Percentiles rank a stretch among this genome's conserved stretches.
Evolutionary conservation across 2,329 filamentous ascomycete species (phyloP).

Genomic region (Penicillium sp.): DNA sequence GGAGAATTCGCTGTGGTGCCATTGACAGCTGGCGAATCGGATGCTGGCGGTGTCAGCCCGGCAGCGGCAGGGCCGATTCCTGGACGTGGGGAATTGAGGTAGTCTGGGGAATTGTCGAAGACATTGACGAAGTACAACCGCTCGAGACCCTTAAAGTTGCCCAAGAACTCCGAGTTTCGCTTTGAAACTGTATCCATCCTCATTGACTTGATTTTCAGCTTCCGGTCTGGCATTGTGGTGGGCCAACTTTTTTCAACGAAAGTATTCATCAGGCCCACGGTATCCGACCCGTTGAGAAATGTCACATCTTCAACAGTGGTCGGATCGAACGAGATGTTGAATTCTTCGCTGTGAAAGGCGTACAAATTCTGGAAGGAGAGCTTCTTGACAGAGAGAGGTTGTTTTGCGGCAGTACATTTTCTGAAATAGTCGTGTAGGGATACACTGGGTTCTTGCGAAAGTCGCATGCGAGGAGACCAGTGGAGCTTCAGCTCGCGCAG

Average conservation of each 20-base stretch:
- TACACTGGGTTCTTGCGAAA: conserved; percentile 59
- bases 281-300: conserved; percentile 54
- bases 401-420: conserved; percentile 52
- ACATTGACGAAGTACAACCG: conserved; percentile 55
- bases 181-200: conserved; percentile 53
- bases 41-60: conserved; percentile 32
- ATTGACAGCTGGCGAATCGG: conserved; percentile 20
- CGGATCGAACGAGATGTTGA: conserved; percentile 49
- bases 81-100: conserved; percentile 36
- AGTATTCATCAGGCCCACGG: conserved; percentile 42
- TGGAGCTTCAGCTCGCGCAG: conserved; percentile 59
- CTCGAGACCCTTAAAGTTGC: conserved; percentile 49
- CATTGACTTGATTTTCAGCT: conserved; percentile 50
- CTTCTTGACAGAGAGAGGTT: conserved; percentile 52
- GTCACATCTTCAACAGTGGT: conserved; percentile 51
- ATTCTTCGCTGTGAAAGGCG: conserved; percentile 52
- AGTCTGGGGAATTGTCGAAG: conserved; percentile 31
- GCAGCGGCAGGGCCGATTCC: conserved; percentile 18
- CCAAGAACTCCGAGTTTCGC: conserved; percentile 48
- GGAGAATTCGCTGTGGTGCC: conserved; percentile 25
- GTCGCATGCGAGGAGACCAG: conserved; percentile 64
- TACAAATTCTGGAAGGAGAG: conserved; percentile 62
- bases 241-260: conserved; percentile 62
- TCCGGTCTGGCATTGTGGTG: conserved; percentile 27
- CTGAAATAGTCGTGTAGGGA: conserved; percentile 59